Conservation (phyloP, 257 asterid genomes). For the Fraxinus americana region DNA sequence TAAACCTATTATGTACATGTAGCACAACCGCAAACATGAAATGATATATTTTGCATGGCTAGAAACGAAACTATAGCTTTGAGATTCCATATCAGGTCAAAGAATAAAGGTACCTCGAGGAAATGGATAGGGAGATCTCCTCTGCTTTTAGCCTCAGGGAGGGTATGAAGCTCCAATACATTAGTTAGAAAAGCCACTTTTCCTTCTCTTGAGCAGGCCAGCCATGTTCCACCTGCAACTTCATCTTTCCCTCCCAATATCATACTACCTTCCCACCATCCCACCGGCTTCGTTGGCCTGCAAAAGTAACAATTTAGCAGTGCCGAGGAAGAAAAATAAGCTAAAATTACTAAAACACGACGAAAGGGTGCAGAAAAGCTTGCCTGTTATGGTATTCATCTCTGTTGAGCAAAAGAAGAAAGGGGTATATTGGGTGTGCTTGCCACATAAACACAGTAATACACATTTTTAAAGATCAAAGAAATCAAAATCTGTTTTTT, state of each 20-base stretch:
- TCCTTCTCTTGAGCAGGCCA: slow-evolving; percentile 67
- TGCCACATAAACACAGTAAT: slow-evolving; percentile 75
- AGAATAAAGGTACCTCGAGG: slow-evolving; percentile 40
- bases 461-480: slow-evolving; percentile 41
- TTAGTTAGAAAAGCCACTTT: slow-evolving; percentile 66
- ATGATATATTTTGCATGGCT: too few species aligned
- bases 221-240: slow-evolving; percentile 76
- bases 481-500: neutral
- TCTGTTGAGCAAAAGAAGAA: slow-evolving; percentile 69
- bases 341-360: neutral
- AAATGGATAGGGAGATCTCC: slow-evolving; percentile 69
- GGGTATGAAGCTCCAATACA: slow-evolving; percentile 54
- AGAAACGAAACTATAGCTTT: neutral
- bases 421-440: slow-evolving; percentile 60
- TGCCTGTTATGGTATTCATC: slow-evolving; percentile 79
- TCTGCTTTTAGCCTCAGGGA: slow-evolving; percentile 63
- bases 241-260: slow-evolving; percentile 73
- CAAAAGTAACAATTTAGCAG: neutral
- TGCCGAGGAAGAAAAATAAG: neutral
- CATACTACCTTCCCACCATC: slow-evolving; percentile 71
- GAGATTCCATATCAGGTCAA: neutral
- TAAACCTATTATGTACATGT: too few species aligned
- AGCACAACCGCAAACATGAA: too few species aligned
- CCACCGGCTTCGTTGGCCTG: slow-evolving; percentile 72
- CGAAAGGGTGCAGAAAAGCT: neutral